Evolutionary conservation across 2,329 filamentous ascomycete species (phyloP).

Genomic region (Alternaria triticimaculans): DNA sequence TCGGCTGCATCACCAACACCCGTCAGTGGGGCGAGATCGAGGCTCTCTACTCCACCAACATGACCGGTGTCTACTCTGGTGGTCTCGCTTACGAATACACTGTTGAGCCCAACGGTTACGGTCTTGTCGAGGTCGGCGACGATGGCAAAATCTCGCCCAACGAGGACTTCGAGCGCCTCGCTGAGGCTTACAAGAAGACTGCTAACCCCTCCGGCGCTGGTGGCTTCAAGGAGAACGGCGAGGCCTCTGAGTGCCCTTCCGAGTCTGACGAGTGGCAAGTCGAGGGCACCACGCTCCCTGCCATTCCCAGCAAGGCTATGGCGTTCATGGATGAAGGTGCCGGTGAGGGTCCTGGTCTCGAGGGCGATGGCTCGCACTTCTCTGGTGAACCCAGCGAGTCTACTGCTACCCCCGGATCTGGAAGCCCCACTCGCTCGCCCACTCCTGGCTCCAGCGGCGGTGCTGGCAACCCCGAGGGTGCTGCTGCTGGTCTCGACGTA

Average conservation of each 20-base stretch:
- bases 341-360: slow-evolving; percentile 63
- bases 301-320: slow-evolving; percentile 62
- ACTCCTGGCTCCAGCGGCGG: slow-evolving; percentile 10
- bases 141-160: slow-evolving; percentile 63
- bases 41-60: slow-evolving; percentile 79
- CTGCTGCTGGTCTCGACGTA: slow-evolving; percentile 31
- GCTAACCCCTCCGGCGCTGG: slow-evolving; percentile 62
- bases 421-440: slow-evolving; percentile 35
- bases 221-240: slow-evolving; percentile 62
- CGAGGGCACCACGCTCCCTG: slow-evolving; percentile 57
- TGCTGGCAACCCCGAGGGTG: slow-evolving; percentile 16
- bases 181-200: slow-evolving; percentile 58
- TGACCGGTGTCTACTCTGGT: slow-evolving; percentile 91
- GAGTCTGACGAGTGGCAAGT: slow-evolving; percentile 64
- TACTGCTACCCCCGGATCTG: slow-evolving; percentile 38
- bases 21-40: slow-evolving; percentile 82
- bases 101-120: slow-evolving; percentile 69
- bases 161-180: slow-evolving; percentile 67
- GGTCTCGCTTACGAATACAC: slow-evolving; percentile 97
- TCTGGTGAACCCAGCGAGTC: slow-evolving; percentile 37
- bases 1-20: slow-evolving; percentile 82
- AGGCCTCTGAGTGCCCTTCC: slow-evolving; percentile 61
- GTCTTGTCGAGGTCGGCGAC: slow-evolving; percentile 71
- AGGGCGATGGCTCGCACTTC: slow-evolving; percentile 53
- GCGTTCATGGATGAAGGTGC: slow-evolving; percentile 65